Conservation (phyloP, 768 basidiomycete species). For the Infundibulicybe gibba region DNA sequence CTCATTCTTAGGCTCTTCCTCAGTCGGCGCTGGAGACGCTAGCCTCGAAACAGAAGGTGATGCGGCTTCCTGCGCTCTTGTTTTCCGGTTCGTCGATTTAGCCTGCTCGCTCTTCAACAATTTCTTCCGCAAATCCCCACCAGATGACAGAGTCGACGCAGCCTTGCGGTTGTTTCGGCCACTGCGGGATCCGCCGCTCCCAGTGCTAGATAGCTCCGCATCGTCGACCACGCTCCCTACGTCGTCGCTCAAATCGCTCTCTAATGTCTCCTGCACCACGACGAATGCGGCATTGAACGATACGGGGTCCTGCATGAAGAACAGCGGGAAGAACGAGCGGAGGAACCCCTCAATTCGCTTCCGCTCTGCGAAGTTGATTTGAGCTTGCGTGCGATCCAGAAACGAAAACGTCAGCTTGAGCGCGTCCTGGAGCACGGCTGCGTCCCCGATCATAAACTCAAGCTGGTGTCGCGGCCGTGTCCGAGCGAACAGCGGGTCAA, state of each 20-base stretch:
- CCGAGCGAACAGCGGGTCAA: slow-evolving; percentile 54
- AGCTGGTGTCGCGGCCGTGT: slow-evolving; percentile 76
- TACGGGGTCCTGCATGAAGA: slow-evolving; percentile 71
- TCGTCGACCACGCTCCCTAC: slow-evolving; percentile 30
- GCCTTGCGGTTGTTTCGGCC: slow-evolving; percentile 25
- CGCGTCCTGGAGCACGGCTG: slow-evolving; percentile 77
- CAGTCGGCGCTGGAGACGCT: slow-evolving; percentile 56
- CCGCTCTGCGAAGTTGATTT: slow-evolving; percentile 68
- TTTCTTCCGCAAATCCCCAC: slow-evolving; percentile 75
- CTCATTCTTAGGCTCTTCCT: slow-evolving; percentile 34
- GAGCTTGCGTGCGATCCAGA: slow-evolving; percentile 83
- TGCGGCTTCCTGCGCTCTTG: slow-evolving; percentile 45
- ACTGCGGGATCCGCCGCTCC: slow-evolving; percentile 34
- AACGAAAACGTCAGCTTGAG: slow-evolving; percentile 88
- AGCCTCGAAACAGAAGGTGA: slow-evolving; percentile 54
- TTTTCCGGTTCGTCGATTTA: slow-evolving; percentile 61
- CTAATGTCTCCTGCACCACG: slow-evolving; percentile 48
- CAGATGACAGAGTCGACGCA: slow-evolving; percentile 20
- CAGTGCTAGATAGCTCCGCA: slow-evolving; percentile 32
- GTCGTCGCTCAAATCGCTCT: slow-evolving; percentile 60
- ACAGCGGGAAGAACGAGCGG: slow-evolving; percentile 70
- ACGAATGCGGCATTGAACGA: slow-evolving; percentile 70
- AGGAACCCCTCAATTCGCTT: slow-evolving; percentile 81
- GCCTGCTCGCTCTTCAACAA: slow-evolving; percentile 81
- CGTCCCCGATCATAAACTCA: slow-evolving; percentile 72